phyloP scores from a whole-genome alignment of 805 yeast species.

The Tetrapisispora namnaoensis region DNA sequence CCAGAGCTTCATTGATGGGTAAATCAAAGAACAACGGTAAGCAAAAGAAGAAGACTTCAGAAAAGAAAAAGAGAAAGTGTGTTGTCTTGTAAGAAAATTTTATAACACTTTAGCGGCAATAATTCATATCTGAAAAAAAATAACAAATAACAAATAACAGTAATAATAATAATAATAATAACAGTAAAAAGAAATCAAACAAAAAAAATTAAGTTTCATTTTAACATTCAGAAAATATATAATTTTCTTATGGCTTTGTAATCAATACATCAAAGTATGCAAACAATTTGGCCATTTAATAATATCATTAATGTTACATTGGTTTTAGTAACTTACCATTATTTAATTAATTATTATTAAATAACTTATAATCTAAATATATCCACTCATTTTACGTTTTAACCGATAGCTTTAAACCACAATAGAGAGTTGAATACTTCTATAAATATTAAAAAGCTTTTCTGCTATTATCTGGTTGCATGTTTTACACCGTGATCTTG shows the following conservation, averaged over 20 bases:
- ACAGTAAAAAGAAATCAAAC: not conserved
- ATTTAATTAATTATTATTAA: slow-evolving; percentile 1
- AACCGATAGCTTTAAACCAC: not conserved
- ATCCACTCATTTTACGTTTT: slow-evolving; percentile 1
- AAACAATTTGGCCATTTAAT: not conserved
- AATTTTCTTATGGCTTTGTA: not conserved
- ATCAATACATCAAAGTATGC: not conserved
- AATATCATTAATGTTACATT: not conserved
- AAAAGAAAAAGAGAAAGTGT: slow-evolving; percentile 58
- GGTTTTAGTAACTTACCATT: slow-evolving; percentile 1
- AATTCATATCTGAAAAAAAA: not conserved
- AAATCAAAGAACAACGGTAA: slow-evolving; percentile 29
- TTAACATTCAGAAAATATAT: not conserved
- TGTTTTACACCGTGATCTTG: too few relatives aligned
- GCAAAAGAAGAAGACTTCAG: slow-evolving; percentile 16
- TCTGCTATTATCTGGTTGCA: too few relatives aligned
- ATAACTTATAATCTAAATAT: slow-evolving; percentile 2
- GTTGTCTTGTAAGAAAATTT: slow-evolving; percentile 42
- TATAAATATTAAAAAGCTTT: too few relatives aligned
- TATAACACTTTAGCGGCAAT: not conserved
- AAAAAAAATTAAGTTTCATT: not conserved
- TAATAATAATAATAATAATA: not conserved
- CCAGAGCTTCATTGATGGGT: slow-evolving; percentile 76
- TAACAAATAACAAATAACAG: not conserved
- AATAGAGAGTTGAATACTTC: not conserved